Evolutionary conservation across 2,329 filamentous ascomycete species (phyloP).

Genomic region (Fusarium kyushuense): DNA sequence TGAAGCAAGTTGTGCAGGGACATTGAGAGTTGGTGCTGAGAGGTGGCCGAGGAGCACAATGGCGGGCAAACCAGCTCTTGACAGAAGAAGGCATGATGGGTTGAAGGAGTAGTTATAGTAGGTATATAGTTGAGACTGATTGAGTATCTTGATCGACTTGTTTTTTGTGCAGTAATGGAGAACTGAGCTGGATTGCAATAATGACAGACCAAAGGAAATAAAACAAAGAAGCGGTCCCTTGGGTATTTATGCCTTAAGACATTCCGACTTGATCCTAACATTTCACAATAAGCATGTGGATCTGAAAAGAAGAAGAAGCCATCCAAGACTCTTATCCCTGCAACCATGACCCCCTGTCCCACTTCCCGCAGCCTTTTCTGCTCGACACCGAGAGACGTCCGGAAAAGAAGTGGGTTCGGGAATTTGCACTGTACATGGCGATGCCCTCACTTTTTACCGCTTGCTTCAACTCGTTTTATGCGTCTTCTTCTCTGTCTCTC

Average conservation of each 20-base stretch:
- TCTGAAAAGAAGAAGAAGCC: constrained; percentile 18
- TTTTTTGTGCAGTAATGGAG: constrained; percentile 2
- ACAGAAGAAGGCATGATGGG: constrained; percentile 50
- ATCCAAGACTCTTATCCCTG: constrained; percentile 18
- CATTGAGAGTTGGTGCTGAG: constrained; percentile 52
- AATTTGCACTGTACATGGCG: constrained; percentile 13
- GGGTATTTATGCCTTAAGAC: constrained; percentile 44
- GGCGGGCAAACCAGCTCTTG: constrained; percentile 56
- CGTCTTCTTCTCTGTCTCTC: not conserved
- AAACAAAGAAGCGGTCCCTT: constrained; percentile 19
- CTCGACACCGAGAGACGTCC: constrained; percentile 46
- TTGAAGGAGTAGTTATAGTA: not conserved
- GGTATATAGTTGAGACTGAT: not conserved
- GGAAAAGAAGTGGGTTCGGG: constrained; percentile 40
- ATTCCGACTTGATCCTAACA: constrained; percentile 12
- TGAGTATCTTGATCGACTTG: not conserved
- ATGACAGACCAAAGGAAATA: not conserved
- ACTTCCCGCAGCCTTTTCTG: constrained; percentile 6
- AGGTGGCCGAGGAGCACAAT: constrained; percentile 56
- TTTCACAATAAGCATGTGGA: constrained; percentile 28
- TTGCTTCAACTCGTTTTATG: constrained; percentile 33
- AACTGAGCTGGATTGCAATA: not conserved
- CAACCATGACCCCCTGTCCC: constrained; percentile 2
- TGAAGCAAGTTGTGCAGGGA: constrained; percentile 54
- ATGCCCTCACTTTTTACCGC: constrained; percentile 38